Conservation (phyloP, 2,329 filamentous ascomycete species). For the Verticillium nonalfalfae region DNA sequence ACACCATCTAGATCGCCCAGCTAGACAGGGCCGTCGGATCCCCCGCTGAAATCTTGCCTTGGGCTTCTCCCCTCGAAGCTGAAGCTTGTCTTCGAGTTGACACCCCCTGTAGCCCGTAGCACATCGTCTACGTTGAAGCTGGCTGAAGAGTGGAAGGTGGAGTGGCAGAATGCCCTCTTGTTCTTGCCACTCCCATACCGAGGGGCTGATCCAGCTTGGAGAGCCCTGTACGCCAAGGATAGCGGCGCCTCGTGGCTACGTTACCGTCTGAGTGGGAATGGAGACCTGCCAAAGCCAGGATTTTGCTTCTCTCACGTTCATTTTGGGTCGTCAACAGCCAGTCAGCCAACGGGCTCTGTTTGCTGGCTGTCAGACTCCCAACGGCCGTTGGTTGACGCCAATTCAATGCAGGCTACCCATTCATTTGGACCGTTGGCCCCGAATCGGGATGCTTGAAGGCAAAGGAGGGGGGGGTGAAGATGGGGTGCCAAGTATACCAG, state of each 20-base stretch:
- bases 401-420: background rate
- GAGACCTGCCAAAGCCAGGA: background rate
- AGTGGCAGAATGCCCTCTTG: background rate
- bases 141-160: background rate
- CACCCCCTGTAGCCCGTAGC: background rate
- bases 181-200: background rate
- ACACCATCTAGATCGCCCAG: background rate
- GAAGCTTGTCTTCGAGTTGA: background rate
- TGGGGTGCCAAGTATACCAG: too few species aligned
- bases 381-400: background rate
- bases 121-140: background rate
- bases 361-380: background rate
- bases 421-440: background rate
- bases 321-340: background rate
- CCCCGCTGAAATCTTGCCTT: too few species aligned
- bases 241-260: conserved; percentile 4
- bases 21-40: background rate
- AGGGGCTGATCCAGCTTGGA: background rate
- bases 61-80: background rate
- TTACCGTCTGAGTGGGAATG: conserved; percentile 9
- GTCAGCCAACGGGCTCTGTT: background rate
- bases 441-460: background rate
- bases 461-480: too few species aligned
- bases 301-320: background rate
- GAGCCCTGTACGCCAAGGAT: background rate